phyloP scores from a whole-genome alignment of 495 filamentous ascomycete genomes.

The Aspergillus steynii region DNA sequence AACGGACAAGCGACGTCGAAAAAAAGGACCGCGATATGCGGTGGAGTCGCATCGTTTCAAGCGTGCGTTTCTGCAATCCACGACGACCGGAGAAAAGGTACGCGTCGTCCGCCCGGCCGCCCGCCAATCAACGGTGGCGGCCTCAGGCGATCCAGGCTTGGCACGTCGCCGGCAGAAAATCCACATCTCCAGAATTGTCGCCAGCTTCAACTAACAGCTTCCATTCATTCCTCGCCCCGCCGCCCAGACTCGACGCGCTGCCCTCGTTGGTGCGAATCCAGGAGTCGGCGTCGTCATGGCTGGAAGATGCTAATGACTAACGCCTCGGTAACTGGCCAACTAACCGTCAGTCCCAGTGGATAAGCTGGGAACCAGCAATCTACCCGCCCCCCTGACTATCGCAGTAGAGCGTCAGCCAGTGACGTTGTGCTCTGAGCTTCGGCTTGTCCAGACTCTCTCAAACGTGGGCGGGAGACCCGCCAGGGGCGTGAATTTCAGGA shows the following conservation, averaged over 20 bases:
- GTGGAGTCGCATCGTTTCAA: not conserved
- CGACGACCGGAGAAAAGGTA: constrained; percentile 6
- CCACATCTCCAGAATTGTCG: too few species aligned
- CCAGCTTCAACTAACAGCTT: too few species aligned
- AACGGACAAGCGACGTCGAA: not conserved
- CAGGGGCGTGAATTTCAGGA: not conserved
- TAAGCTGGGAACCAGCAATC: not conserved
- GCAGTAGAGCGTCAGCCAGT: constrained; percentile 15
- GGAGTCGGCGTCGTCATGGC: too few species aligned
- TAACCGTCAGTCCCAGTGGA: too few species aligned
- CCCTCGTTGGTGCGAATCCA: too few species aligned
- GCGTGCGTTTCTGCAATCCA: not conserved
- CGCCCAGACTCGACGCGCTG: too few species aligned
- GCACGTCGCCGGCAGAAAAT: not conserved
- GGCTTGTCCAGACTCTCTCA: constrained; percentile 6
- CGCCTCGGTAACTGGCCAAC: too few species aligned
- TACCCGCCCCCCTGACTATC: constrained; percentile 15
- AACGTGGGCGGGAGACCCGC: constrained; percentile 13
- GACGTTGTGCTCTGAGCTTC: constrained; percentile 5
- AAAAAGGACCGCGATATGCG: not conserved
- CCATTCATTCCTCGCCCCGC: too few species aligned
- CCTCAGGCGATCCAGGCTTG: constrained; percentile 1
- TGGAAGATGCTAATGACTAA: too few species aligned
- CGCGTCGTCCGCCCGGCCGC: constrained; percentile 11
- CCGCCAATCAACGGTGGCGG: constrained; percentile 13